These are phyloP conservation scores for Luzula sylvatica DNA, from an alignment of 176 grass and related monocot species.

Conservation along the genomic window DNA sequence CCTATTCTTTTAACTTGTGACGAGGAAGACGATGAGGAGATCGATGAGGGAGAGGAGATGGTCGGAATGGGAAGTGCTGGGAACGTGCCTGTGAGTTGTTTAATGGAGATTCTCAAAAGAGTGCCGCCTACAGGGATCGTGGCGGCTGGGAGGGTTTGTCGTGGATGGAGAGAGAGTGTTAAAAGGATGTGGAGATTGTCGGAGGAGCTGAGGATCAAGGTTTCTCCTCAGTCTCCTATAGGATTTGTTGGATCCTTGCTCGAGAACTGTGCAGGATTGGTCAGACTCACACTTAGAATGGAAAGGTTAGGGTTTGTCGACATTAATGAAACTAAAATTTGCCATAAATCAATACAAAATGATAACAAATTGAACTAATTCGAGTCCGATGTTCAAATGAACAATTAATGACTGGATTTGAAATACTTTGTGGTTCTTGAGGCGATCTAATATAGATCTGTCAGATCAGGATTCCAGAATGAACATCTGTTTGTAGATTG, in stretches of 20 bases:
- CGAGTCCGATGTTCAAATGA: neutral
- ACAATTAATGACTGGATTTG: neutral
- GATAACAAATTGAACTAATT: neutral
- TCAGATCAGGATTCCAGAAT: neutral
- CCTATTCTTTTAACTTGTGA: neutral
- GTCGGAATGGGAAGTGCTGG: constrained; percentile 19
- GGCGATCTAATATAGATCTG: constrained; percentile 6
- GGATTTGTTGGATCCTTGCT: constrained; percentile 45
- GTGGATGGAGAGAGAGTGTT: constrained; percentile 55
- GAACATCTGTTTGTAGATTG: neutral
- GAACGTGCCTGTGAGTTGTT: constrained; percentile 20
- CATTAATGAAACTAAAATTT: no score
- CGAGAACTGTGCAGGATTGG: constrained; percentile 35
- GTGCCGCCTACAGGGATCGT: constrained; percentile 37
- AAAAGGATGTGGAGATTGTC: constrained; percentile 37
- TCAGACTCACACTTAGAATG: constrained; percentile 49
- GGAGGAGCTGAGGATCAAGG: constrained; percentile 49
- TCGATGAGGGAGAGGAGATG: constrained; percentile 20
- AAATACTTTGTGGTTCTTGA: neutral
- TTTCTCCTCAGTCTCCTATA: constrained; percentile 26
- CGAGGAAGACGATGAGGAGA: constrained; percentile 7
- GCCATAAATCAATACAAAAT: no score
- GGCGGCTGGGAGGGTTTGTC: constrained; percentile 39
- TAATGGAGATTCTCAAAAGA: constrained; percentile 47
- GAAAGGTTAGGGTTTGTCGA: constrained; percentile 46